Base-by-base conservation (phyloP, 2,329 filamentous ascomycete species). In the Aschersonia sp. region DNA sequence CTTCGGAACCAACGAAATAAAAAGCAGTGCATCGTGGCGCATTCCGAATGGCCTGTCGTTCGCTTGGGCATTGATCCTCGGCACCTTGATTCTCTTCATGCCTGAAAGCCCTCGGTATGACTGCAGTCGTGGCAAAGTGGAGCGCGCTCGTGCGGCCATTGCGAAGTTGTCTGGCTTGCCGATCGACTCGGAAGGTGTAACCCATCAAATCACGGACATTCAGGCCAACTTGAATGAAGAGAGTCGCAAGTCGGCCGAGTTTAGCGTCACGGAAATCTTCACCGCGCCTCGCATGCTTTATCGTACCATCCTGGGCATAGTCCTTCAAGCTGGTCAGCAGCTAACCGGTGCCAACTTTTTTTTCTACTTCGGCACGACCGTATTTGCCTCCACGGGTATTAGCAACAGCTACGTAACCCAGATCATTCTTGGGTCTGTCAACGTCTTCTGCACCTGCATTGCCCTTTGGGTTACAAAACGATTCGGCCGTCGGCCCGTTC, bases 261-360 rank as follows among this genome's bases (percentile, higher is more conserved):
- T 71, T 35, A 66, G 63, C 30, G 71, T 69, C 64, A 59, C 69
- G 51, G 81, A 84, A 55, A 78, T 84, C 59, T 83, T 85, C 57
- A 84, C 79, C 20, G 81, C 74, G 2, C 79, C 80, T 9, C 71
- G 77, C 30, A 85, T 85, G 76, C 54, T 75, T 5, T 79, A 84
- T 60, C 73, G 82, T 30, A 81, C 78, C 0, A 44, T 77, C 0
- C 69, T 85, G 0, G 81, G 82, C 40, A 73, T 84, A 38, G 59
- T 68, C 3, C 71, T 85, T 2, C 78, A 84, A 61, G 74, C 77
- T 42, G 74, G 80, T 4, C 80, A 85, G 61, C 82, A 85, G 58
- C 67, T 85, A 2, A 84, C 80, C 1, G 82, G 82, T 32, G 78
- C 75, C 50, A 82, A 82, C 64, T 83, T 78, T 63, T 82, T 79